Evolutionary conservation across 305 asterid species (phyloP).

Genomic region (Fraxinus ornus): DNA sequence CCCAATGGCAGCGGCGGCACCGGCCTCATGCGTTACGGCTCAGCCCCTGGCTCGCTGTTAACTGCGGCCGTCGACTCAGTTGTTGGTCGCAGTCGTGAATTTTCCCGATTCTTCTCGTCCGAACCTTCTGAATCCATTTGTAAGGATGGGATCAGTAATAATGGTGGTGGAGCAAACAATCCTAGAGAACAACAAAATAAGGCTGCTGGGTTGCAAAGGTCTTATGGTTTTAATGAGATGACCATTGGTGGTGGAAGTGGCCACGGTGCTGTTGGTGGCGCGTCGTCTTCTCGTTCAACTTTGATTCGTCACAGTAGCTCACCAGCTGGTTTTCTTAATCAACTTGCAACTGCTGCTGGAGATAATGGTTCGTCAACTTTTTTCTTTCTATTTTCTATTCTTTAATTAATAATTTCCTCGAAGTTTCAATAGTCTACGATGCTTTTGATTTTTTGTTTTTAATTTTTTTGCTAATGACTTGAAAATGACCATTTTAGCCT

Average conservation of each 20-base stretch:
- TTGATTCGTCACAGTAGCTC: conserved; percentile 70
- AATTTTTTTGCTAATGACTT: background rate
- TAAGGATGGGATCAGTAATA: background rate
- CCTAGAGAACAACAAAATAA: background rate
- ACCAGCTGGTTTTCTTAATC: conserved; percentile 74
- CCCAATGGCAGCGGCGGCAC: conserved; percentile 25
- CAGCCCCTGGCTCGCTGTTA: conserved; percentile 68
- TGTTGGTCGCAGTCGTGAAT: conserved; percentile 39
- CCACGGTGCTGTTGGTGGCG: conserved; percentile 11
- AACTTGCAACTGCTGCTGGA: conserved; percentile 51
- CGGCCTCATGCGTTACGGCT: conserved; percentile 61
- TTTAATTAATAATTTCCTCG: background rate
- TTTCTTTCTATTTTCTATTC: background rate
- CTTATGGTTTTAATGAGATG: conserved; percentile 32
- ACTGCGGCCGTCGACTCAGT: conserved; percentile 54
- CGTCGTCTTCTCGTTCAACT: conserved; percentile 32
- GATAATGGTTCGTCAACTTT: conserved; percentile 50
- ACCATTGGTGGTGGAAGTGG: conserved; percentile 8
- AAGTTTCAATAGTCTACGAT: conserved; percentile 17
- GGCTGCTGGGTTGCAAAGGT: conserved; percentile 37
- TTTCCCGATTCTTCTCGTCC: conserved; percentile 41
- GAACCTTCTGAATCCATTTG: conserved; percentile 33
- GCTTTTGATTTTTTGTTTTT: background rate
- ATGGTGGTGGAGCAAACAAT: background rate
- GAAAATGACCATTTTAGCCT: conserved; percentile 31